Evolutionary conservation across 495 filamentous ascomycete species (phyloP).

Genomic region (Annulohypoxylon moriforme): DNA sequence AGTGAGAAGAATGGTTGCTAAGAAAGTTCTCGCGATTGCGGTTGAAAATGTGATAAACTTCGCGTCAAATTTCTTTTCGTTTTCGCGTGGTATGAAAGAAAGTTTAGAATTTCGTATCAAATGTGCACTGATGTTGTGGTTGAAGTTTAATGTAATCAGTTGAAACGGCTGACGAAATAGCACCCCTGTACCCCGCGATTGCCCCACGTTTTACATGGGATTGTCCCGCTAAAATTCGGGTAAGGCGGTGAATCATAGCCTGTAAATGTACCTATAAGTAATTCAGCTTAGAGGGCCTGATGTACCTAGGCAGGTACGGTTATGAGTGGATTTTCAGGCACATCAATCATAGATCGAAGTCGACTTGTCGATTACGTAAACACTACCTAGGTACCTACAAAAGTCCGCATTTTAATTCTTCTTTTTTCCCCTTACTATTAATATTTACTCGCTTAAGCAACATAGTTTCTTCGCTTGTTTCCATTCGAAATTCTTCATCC

Average conservation of each 20-base stretch:
- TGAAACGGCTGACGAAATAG: background rate
- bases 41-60: background rate
- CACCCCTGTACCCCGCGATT: background rate
- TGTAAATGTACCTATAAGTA: background rate
- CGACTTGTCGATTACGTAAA: background rate
- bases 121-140: background rate
- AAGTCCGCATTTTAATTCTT: background rate
- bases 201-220: background rate
- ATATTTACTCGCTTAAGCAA: background rate
- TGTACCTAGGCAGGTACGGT: no score
- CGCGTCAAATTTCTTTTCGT: background rate
- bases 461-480: background rate
- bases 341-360: no score
- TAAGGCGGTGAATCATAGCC: conserved; percentile 66
- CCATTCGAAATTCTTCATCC: no score
- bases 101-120: background rate
- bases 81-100: background rate
- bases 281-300: no score
- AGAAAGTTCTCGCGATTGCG: background rate
- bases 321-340: no score
- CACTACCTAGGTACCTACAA: background rate
- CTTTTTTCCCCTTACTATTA: background rate
- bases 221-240: conserved; percentile 61
- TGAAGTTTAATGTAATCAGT: background rate
- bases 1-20: background rate